Conservation (phyloP, 2,329 filamentous ascomycete species). For the Diaporthe humulicola region DNA sequence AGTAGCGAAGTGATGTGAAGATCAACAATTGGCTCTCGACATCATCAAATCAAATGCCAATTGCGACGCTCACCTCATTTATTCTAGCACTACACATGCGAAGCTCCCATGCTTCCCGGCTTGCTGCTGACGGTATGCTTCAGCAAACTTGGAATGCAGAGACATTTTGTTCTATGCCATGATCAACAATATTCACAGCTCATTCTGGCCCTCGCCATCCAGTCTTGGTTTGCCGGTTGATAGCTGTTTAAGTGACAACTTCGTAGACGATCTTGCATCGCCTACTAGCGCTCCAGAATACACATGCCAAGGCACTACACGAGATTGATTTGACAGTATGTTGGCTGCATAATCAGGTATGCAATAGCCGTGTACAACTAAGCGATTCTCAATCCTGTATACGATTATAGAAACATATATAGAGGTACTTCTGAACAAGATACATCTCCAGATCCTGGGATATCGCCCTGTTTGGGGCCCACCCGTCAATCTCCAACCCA, state of each 20-base stretch:
- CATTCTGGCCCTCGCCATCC: not conserved
- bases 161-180: not conserved
- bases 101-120: too few relatives aligned
- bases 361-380: not conserved
- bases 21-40: too few relatives aligned
- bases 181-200: not conserved
- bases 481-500: too few relatives aligned
- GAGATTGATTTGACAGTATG: not conserved
- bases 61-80: too few relatives aligned
- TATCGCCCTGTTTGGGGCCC: not conserved
- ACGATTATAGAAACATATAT: not conserved
- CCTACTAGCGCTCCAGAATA: not conserved
- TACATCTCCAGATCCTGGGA: not conserved
- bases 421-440: too few relatives aligned
- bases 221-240: not conserved
- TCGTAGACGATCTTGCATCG: not conserved
- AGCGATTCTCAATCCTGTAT: not conserved
- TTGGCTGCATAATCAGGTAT: not conserved
- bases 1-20: too few relatives aligned
- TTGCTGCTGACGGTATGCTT: too few relatives aligned
- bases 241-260: not conserved
- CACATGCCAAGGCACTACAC: not conserved
- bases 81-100: too few relatives aligned
- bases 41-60: too few relatives aligned
- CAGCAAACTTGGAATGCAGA: too few relatives aligned